Conservation (phyloP, 352 stramenopile genomes). For the Globisporangium spiculum region DNA sequence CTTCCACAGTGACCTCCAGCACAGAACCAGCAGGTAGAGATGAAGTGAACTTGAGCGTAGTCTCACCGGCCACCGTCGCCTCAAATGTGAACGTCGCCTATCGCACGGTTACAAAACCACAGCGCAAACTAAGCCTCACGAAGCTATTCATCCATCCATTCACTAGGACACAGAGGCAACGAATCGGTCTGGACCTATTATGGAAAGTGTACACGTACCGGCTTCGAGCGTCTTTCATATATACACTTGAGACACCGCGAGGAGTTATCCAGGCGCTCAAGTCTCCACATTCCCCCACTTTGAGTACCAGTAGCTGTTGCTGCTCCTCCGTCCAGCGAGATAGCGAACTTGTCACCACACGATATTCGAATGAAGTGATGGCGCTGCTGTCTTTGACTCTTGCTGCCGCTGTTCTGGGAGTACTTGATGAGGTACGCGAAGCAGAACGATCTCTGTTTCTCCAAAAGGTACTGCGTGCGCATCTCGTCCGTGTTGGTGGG, state of each 20-base stretch:
- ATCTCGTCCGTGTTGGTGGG: constrained; percentile 8
- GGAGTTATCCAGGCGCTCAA: not conserved
- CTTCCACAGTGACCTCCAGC: constrained; percentile 7
- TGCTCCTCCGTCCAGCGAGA: not conserved
- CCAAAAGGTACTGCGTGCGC: not conserved
- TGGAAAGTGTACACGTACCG: not conserved
- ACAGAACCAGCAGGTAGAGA: not conserved
- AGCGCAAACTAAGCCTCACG: not conserved
- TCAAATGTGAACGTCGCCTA: constrained; percentile 6
- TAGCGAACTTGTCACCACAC: not conserved
- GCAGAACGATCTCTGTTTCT: not conserved
- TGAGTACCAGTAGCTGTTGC: not conserved
- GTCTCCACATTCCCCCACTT: not conserved
- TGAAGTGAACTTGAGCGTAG: not conserved
- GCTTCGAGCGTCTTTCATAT: not conserved
- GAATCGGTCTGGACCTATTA: not conserved
- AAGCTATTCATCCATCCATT: not conserved
- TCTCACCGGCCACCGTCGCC: not conserved
- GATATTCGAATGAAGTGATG: not conserved
- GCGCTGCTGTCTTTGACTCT: not conserved
- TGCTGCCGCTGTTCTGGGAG: not conserved
- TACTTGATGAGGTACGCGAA: not conserved
- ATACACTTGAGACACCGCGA: not conserved
- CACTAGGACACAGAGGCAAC: not conserved
- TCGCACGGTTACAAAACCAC: not conserved